Evolutionary conservation across 116 monocot genomes (phyloP).

Genomic region (Iris pallida): DNA sequence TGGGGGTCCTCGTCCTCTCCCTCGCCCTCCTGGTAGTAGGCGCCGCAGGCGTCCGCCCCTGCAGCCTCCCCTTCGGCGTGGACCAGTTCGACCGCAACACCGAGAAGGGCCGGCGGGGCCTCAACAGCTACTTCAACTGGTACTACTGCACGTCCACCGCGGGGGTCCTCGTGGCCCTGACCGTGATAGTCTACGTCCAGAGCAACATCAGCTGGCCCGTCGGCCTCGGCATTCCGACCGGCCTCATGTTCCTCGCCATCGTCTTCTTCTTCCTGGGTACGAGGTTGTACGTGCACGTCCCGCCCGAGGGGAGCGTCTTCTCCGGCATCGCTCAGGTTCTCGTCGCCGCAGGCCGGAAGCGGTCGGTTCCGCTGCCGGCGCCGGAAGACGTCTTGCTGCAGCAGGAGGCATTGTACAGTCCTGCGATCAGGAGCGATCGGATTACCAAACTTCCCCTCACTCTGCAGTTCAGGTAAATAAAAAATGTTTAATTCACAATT

Average conservation of each 20-base stretch:
- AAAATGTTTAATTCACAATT: neutral
- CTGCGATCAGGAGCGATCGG: neutral
- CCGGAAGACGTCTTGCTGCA: constrained; percentile 11
- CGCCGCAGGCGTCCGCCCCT: constrained; percentile 49
- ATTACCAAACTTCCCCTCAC: constrained; percentile 27
- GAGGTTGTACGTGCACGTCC: constrained; percentile 33
- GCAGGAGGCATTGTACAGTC: constrained; percentile 18
- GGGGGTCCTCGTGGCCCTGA: constrained; percentile 28
- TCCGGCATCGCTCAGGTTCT: constrained; percentile 41
- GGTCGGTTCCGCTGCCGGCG: constrained; percentile 18
- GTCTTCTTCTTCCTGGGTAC: constrained; percentile 40
- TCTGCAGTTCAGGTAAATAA: constrained; percentile 29
- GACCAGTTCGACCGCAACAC: constrained; percentile 42
- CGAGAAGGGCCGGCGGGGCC: constrained; percentile 16
- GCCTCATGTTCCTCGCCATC: constrained; percentile 24
- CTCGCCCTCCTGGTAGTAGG: constrained; percentile 32
- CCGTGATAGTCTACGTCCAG: constrained; percentile 48
- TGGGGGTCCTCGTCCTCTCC: constrained; percentile 21
- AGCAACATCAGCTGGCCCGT: constrained; percentile 41
- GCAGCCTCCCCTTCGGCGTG: constrained; percentile 60
- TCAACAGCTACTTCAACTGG: constrained; percentile 64
- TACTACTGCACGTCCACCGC: constrained; percentile 42
- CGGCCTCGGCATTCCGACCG: constrained; percentile 41
- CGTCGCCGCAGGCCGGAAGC: constrained; percentile 34
- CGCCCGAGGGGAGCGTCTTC: constrained; percentile 52